Conservation (phyloP, 768 basidiomycete species). For the Xerocomus spinulosus region DNA sequence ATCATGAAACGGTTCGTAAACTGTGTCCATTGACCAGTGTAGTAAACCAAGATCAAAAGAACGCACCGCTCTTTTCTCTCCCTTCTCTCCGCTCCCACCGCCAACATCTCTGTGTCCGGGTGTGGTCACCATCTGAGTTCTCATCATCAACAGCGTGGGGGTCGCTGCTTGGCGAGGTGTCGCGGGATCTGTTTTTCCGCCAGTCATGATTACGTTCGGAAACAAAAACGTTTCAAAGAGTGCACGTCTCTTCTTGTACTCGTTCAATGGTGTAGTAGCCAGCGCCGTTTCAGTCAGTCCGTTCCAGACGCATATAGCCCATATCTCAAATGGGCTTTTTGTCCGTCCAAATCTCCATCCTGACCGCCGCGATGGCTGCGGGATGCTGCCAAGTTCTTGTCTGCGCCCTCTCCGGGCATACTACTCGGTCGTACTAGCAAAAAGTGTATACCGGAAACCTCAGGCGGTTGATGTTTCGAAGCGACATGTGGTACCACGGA, state of each 20-base stretch:
- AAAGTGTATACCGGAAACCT: conserved; percentile 8
- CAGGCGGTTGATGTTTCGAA: conserved; percentile 4
- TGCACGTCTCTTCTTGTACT: too few relatives aligned
- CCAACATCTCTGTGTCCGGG: conserved; percentile 1
- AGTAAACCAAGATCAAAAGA: conserved; percentile 14
- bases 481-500: conserved; percentile 2
- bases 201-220: background rate
- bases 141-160: background rate
- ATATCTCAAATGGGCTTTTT: conserved; percentile 4
- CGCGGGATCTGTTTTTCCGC: conserved; percentile 3
- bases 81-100: conserved; percentile 11
- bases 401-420: conserved; percentile 18
- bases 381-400: conserved; percentile 11
- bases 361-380: conserved; percentile 26
- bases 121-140: conserved; percentile 4
- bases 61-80: background rate
- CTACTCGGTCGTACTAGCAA: conserved; percentile 18
- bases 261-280: too few relatives aligned
- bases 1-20: conserved; percentile 7
- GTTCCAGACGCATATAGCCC: background rate
- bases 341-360: conserved; percentile 18
- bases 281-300: conserved; percentile 16
- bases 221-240: background rate
- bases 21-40: conserved; percentile 3
- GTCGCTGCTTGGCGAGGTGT: background rate